Evolutionary conservation across 441 rosid species (phyloP).

Genomic region (Flueggea neowawraea): DNA sequence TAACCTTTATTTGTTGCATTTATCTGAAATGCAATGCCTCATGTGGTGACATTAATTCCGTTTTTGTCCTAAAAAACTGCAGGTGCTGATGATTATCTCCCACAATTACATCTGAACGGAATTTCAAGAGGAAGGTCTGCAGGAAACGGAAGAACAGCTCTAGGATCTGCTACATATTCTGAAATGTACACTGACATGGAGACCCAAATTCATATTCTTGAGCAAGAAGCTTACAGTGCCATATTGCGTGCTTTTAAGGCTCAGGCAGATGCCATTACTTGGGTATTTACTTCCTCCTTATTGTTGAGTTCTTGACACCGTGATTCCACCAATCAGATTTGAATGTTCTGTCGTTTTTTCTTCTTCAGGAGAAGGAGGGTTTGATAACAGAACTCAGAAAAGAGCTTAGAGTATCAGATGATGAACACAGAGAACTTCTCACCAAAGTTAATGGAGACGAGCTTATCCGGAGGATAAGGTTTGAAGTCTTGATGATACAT

Average conservation of each 20-base stretch:
- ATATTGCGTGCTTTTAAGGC: conserved; percentile 97
- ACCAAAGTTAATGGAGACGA: conserved; percentile 81
- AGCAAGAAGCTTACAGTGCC: conserved; percentile 93
- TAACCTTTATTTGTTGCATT: background rate
- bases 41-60: conserved; percentile 3
- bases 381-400: conserved; percentile 92
- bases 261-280: conserved; percentile 94
- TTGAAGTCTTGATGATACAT: conserved; percentile 16
- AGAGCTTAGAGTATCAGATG: conserved; percentile 96
- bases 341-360: conserved; percentile 8
- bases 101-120: conserved; percentile 37
- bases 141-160: conserved; percentile 48
- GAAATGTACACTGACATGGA: conserved; percentile 63
- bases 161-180: conserved; percentile 36
- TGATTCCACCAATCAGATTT: conserved; percentile 1
- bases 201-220: conserved; percentile 83
- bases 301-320: background rate
- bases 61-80: conserved; percentile 17
- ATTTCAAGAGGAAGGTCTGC: conserved; percentile 28
- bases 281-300: conserved; percentile 53
- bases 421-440: conserved; percentile 90
- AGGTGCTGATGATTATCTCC: conserved; percentile 59
- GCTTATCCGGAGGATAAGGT: conserved; percentile 81
- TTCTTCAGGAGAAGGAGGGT: conserved; percentile 82
- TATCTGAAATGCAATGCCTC: background rate